A percentile compares a stretch with the other conserved stretches of the same genome.
phyloP scores from a whole-genome alignment of 148 eudicot species.

The Fagopyrum homotropicum region DNA sequence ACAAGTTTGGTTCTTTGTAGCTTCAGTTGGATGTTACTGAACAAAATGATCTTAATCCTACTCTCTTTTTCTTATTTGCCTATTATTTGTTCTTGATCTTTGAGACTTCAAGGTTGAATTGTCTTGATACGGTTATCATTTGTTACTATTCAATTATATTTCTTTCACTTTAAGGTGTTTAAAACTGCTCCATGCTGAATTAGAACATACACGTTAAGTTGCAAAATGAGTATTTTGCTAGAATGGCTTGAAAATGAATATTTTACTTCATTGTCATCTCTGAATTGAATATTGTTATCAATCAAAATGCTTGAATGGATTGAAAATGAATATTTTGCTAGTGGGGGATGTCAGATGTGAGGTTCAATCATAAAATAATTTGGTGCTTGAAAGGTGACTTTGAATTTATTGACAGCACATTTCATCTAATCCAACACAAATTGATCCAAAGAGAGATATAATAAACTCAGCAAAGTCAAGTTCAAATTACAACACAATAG shows the following conservation, averaged over 20 bases:
- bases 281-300: not conserved
- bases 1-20: no score
- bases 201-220: not conserved
- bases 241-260: not conserved
- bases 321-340: not conserved
- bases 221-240: not conserved
- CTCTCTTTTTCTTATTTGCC: no score
- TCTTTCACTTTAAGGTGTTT: not conserved
- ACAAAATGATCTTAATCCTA: no score
- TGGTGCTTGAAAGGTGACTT: slow-evolving; percentile 2
- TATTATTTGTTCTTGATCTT: no score
- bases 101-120: no score
- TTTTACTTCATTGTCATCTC: not conserved
- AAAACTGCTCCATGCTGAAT: not conserved
- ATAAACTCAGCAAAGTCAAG: no score
- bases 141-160: not conserved
- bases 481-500: no score
- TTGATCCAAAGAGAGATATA: no score
- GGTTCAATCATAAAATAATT: not conserved
- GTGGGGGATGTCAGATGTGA: not conserved
- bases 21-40: no score
- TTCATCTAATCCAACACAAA: no score
- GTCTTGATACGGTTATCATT: no score
- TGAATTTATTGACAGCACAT: not conserved
- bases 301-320: not conserved